phyloP scores from a whole-genome alignment of 768 basidiomycete genomes.

The Mycena belliarum region DNA sequence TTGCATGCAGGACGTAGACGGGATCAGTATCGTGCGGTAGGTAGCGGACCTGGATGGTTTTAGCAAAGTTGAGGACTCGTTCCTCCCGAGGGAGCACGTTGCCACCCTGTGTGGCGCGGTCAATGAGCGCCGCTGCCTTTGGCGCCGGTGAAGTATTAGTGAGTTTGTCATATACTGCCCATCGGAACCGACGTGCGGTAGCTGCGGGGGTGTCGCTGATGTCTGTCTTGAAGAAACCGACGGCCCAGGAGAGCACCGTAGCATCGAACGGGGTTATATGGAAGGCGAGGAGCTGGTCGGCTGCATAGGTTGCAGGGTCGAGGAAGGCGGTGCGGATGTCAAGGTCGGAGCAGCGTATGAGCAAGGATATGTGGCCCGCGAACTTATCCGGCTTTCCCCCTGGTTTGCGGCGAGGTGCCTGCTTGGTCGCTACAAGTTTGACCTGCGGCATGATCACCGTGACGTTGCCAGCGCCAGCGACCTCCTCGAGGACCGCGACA shows the following conservation, averaged over 20 bases:
- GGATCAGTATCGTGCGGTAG: background rate
- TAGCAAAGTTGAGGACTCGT: background rate
- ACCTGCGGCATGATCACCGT: background rate
- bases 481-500: background rate
- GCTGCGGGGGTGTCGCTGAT: background rate
- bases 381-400: background rate
- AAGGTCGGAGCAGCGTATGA: background rate
- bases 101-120: background rate
- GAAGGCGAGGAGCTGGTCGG: background rate
- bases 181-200: background rate
- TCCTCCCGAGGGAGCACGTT: background rate
- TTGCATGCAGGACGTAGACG: background rate
- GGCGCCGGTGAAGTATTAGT: too few relatives aligned
- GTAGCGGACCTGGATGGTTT: background rate
- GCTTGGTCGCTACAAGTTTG: background rate
- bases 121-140: background rate
- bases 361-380: background rate
- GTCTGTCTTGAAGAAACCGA: background rate
- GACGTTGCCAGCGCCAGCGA: background rate
- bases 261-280: background rate
- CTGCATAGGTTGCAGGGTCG: background rate
- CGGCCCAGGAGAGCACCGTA: background rate
- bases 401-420: background rate
- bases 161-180: background rate
- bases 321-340: background rate